Base-by-base conservation (phyloP, 2,329 filamentous ascomycete species). In the Talaromyces sp. region DNA sequence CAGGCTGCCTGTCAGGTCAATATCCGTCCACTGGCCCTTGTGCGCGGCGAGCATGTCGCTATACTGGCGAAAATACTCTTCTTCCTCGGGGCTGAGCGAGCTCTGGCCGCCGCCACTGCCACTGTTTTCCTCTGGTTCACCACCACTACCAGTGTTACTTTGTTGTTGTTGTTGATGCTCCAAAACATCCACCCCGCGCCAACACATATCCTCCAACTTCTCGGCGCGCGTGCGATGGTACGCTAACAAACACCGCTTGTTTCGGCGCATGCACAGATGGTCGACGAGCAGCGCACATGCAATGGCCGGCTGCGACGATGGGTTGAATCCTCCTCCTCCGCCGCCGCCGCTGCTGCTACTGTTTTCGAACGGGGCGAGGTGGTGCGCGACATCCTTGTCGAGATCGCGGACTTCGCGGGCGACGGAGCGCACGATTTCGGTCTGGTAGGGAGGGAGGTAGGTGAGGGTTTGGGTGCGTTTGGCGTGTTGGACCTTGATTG, bases 1-100 rank as follows among this genome's bases (percentile, higher is more conserved):
- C 72, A 99, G 80, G 71, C 90, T 95, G 33, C 95, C 95, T 2
- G 95, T 97, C 59, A 99, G 80, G 76, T 99, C 95, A 67, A 99
- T 90, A 73, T 99, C 95, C 22, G 93, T 98, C 93, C 93, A 99
- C 71, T 96, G 92, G 0, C 95, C 95, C 75, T 99, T 99, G 77
- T 96, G 97, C 1, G 92, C 91, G n/a, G 93, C 92, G 60, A 99
- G 80, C 66, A 99, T 81, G 70, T 99, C 93, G 66, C 89, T 88
- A 72, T 97, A 99, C 71, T 93, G 89, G 63, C 93, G 84, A 61
- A 96, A 90, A 71, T 97, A 99, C 69, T 98, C 95, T 75, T 97
- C 93, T 75, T 99, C 95, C 73, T 98, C 93, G 0, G 95, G 93
- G 69, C 92, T 96, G 62, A 98, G 79, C 70, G 90, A 93, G 79